Evolutionary conservation across 164 flowering plant species (phyloP).

Genomic region (Annona cherimola): DNA sequence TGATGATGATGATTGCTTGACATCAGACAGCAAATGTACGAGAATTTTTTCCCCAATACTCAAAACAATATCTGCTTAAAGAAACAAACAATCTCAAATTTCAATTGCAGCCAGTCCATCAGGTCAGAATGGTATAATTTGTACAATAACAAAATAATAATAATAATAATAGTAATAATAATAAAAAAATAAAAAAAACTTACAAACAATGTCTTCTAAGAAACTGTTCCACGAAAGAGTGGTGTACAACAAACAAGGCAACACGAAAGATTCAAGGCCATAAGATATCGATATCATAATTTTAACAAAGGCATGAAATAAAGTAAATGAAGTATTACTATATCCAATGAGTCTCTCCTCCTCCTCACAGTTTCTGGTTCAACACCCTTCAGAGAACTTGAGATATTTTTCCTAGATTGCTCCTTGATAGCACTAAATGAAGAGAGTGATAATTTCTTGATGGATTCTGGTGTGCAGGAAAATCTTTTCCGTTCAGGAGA

Average conservation of each 20-base stretch:
- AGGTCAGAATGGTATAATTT: too few species aligned
- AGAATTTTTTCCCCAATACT: too few species aligned
- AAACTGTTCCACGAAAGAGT: background rate
- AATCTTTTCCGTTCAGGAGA: conserved; percentile 44
- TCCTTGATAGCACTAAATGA: conserved; percentile 35
- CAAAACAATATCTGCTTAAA: too few species aligned
- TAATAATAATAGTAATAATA: too few species aligned
- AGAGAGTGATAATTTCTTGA: conserved; percentile 26
- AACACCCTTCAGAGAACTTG: conserved; percentile 35
- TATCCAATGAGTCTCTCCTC: conserved; percentile 82
- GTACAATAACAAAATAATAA: too few species aligned
- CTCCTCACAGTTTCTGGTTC: conserved; percentile 84
- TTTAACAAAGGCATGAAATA: background rate
- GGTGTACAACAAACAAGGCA: background rate
- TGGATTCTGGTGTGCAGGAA: conserved; percentile 22
- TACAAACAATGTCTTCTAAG: background rate
- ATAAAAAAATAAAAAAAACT: too few species aligned
- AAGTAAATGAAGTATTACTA: conserved; percentile 33
- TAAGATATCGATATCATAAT: background rate
- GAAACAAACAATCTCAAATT: too few species aligned
- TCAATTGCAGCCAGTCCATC: too few species aligned
- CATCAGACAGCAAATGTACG: too few species aligned
- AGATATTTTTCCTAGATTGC: conserved; percentile 34
- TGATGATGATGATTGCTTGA: too few species aligned
- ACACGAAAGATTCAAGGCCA: background rate